These are phyloP conservation scores for Corymbia maculata DNA, from an alignment of 345 rosid species.

Conservation along the genomic window DNA sequence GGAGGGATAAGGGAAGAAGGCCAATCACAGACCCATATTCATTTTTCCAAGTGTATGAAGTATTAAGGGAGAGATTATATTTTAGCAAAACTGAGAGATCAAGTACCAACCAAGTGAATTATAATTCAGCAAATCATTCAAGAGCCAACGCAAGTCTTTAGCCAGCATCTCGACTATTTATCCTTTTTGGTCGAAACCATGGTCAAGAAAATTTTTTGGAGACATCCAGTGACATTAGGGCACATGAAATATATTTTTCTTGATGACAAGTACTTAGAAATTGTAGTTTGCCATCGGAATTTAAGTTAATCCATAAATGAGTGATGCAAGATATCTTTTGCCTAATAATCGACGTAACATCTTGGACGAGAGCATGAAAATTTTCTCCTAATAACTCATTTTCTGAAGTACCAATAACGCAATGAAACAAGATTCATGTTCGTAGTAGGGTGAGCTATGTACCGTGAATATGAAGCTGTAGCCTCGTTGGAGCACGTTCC, in stretches of 20 bases:
- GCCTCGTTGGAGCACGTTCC: constrained; percentile 57
- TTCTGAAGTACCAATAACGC: constrained; percentile 10
- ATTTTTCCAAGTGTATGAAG: background rate
- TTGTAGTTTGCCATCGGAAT: background rate
- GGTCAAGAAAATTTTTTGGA: background rate
- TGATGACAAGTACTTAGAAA: background rate
- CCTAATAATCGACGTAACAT: background rate
- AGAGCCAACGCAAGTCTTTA: background rate
- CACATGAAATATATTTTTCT: background rate
- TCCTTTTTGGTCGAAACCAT: background rate
- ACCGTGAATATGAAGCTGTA: constrained; percentile 67
- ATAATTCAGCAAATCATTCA: background rate
- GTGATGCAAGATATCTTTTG: background rate
- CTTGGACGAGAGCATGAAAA: background rate
- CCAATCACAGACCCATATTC: background rate
- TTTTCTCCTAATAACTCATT: background rate
- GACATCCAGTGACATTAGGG: background rate
- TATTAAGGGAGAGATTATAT: background rate
- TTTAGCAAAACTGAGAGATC: background rate
- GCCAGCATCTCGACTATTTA: background rate
- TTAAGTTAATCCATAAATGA: background rate
- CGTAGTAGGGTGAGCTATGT: background rate
- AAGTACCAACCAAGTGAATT: background rate
- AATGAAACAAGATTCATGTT: background rate
- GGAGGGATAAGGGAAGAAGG: background rate